Base-by-base conservation (phyloP, 1,284 basidiomycete species). In the Vanrija pseudolonga region DNA sequence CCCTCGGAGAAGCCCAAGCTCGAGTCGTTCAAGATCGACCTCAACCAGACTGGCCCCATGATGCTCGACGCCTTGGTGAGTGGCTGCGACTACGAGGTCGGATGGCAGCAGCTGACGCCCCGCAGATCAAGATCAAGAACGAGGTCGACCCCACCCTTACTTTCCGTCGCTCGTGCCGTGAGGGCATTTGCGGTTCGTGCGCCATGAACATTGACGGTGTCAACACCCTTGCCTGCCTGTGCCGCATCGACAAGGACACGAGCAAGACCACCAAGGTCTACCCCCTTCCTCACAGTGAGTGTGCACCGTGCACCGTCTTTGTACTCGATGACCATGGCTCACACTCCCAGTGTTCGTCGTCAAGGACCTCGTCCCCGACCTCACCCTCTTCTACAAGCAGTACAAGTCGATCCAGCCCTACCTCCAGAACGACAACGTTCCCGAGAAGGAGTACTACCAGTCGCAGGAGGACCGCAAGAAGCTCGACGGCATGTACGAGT, bases 191-290 rank as follows among this genome's bases (percentile, higher is more conserved):
- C 71, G 96, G 95, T 44, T 94, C 90, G 17, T 98, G 95, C 74
- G 94, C 95, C 58, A 97, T 98, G 95, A 98, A 98, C 83, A 91
- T 98, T 72, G 88, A 98, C 76, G 95, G 95, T 59, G 85, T 90
- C 77, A 98, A 98, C 83, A 98, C 95, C 3, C 86, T 98, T 55
- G 95, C 95, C 20, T 98, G 96, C 78, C 82, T 98, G 50, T 98
- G 94, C 82, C 83, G 94, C 55, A 98, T 98, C 69, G 89, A 95
- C 77, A 83, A 91, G 68, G 82, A 84, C 63, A 67, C 80, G 43
- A 71, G 68, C 57, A 88, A 88, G 76, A 84, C 90, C 66, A 79
- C 83, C 64, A 98, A 98, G 83, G 87, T 98, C 68, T 98, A 98
- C 78, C 95, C 95, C 41, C 82, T 98, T n/a, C 95, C 95, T 18